Conservation (phyloP, 192 early-diverging fungal genomes). For the Entomortierella chlamydospora region DNA sequence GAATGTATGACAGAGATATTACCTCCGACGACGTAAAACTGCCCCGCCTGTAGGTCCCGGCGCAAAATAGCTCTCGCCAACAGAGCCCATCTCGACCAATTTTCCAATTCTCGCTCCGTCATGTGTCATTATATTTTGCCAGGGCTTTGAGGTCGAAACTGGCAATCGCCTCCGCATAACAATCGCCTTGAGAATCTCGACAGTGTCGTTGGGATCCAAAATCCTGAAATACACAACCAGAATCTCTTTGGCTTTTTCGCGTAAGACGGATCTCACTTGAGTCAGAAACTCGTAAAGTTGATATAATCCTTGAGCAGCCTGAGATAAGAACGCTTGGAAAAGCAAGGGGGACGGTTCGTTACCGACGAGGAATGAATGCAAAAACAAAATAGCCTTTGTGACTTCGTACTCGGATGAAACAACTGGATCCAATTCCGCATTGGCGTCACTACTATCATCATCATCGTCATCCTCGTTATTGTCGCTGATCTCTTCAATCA, state of each 20-base stretch:
- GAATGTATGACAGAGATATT: constrained; percentile 26
- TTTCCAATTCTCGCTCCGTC: constrained; percentile 25
- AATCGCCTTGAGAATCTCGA: constrained; percentile 54
- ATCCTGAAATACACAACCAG: constrained; percentile 64
- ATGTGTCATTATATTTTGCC: constrained; percentile 14
- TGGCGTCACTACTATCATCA: no score
- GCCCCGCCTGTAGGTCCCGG: constrained; percentile 62
- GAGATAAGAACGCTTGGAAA: constrained; percentile 65
- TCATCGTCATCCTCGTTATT: constrained; percentile 7
- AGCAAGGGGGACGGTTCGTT: constrained; percentile 70
- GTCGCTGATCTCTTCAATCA: constrained; percentile 2
- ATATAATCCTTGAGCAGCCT: constrained; percentile 65
- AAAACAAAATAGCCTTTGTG: constrained; percentile 51
- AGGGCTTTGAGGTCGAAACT: constrained; percentile 21
- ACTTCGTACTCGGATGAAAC: constrained; percentile 59
- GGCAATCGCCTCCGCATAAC: constrained; percentile 58
- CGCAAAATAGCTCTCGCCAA: constrained; percentile 66
- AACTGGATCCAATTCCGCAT: constrained; percentile 51
- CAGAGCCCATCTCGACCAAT: constrained; percentile 46
- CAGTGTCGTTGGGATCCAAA: constrained; percentile 41
- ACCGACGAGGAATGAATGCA: constrained; percentile 68
- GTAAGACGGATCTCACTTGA: constrained; percentile 53
- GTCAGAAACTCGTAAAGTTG: constrained; percentile 65
- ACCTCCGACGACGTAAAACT: constrained; percentile 61
- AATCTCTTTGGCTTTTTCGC: constrained; percentile 60